Evolutionary conservation across 2,329 filamentous ascomycete genomes (phyloP).

Genomic region (Epichloe sibirici): DNA sequence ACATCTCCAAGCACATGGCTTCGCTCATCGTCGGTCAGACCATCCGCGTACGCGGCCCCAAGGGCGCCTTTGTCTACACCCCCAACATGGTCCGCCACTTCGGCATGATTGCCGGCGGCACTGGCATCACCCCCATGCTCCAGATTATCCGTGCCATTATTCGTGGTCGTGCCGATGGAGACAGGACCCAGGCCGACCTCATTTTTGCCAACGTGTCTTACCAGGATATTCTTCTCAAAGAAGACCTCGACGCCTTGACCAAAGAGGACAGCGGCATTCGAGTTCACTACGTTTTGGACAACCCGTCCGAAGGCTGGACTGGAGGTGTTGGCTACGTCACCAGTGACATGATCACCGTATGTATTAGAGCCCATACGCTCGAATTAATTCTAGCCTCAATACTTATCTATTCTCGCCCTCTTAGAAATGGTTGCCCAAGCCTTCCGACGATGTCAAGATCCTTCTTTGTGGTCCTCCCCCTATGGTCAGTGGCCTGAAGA

Average conservation of each 20-base stretch:
- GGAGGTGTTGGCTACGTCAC: slow-evolving; percentile 94
- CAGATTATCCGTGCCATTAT: slow-evolving; percentile 89
- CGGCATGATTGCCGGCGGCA: slow-evolving; percentile 96
- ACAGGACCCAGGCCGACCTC: slow-evolving; percentile 81
- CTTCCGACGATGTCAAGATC: slow-evolving; percentile 81
- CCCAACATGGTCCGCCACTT: slow-evolving; percentile 95
- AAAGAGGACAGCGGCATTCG: slow-evolving; percentile 70
- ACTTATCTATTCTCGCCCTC: not conserved
- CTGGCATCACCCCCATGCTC: slow-evolving; percentile 96
- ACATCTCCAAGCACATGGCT: slow-evolving; percentile 91
- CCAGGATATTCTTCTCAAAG: slow-evolving; percentile 85
- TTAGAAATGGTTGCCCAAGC: slow-evolving; percentile 63
- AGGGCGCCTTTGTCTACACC: slow-evolving; percentile 94
- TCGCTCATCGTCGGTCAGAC: slow-evolving; percentile 70
- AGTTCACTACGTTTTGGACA: slow-evolving; percentile 93
- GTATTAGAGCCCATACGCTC: slow-evolving; percentile 9
- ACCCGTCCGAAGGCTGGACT: slow-evolving; percentile 81
- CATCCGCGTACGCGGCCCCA: slow-evolving; percentile 86
- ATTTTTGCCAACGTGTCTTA: slow-evolving; percentile 94
- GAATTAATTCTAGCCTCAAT: not conserved
- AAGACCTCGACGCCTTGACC: slow-evolving; percentile 73
- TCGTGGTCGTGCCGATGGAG: slow-evolving; percentile 63
- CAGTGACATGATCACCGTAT: slow-evolving; percentile 82
- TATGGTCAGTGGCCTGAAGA: slow-evolving; percentile 96
- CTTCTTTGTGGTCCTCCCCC: slow-evolving; percentile 94